Evolutionary conservation across 805 yeast genomes (phyloP).

Genomic region (Nakazawaea laoshanensis): DNA sequence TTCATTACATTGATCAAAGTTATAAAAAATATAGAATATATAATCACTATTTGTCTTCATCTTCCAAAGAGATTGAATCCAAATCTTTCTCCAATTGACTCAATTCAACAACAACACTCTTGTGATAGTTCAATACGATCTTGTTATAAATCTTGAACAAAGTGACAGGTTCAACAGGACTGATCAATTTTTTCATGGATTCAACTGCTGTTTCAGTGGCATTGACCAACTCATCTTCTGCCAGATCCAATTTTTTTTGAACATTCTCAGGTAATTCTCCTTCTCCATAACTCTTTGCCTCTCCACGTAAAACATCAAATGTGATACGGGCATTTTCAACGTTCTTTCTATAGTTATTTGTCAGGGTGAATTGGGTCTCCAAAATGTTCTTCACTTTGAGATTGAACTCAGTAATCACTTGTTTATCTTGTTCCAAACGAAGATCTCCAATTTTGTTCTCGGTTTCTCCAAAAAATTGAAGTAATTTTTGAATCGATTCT

Average conservation of each 20-base stretch:
- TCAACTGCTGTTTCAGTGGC: slow-evolving; percentile 76
- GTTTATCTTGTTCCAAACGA: slow-evolving; percentile 62
- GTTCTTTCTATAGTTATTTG: slow-evolving; percentile 50
- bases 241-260: slow-evolving; percentile 40
- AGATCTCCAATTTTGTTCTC: slow-evolving; percentile 59
- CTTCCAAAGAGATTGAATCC: slow-evolving; percentile 33
- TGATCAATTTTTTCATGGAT: slow-evolving; percentile 65
- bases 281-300: slow-evolving; percentile 28
- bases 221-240: slow-evolving; percentile 73
- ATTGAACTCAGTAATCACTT: slow-evolving; percentile 53
- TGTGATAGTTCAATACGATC: slow-evolving; percentile 61
- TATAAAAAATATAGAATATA: slow-evolving; percentile 1
- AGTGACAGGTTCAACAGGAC: slow-evolving; percentile 55
- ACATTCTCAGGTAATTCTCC: slow-evolving; percentile 35
- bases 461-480: slow-evolving; percentile 45
- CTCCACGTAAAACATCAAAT: slow-evolving; percentile 64
- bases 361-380: slow-evolving; percentile 51
- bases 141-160: slow-evolving; percentile 58
- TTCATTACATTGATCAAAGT: slow-evolving; percentile 15
- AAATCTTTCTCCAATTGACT: slow-evolving; percentile 36
- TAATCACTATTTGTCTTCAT: slow-evolving; percentile 18
- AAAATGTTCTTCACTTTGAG: slow-evolving; percentile 42
- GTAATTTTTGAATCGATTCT: slow-evolving; percentile 42
- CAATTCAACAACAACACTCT: slow-evolving; percentile 40
- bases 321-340: slow-evolving; percentile 65